Percentiles rank a stretch among this genome's conserved stretches.
These are phyloP conservation scores for Sordariomycetes sp. DNA, from an alignment of 2,329 filamentous ascomycete species.

Conservation along the genomic window DNA sequence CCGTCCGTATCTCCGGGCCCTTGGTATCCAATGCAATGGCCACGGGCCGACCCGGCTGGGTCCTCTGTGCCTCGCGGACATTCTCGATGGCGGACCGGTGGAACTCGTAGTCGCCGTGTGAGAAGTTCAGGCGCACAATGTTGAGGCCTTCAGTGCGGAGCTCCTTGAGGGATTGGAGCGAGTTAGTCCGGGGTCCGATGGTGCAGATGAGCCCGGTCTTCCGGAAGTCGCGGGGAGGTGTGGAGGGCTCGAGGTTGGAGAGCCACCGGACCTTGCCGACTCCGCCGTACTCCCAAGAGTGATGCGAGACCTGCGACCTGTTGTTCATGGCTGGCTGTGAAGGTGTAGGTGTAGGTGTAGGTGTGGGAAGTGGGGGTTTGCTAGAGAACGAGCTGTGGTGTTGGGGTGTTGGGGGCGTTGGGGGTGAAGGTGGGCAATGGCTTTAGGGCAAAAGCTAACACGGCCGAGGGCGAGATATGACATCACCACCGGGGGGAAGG, in stretches of 20 bases:
- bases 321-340: neutral
- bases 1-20: conserved; percentile 37
- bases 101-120: conserved; percentile 54
- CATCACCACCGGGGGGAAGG: neutral
- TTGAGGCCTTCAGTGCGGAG: conserved; percentile 87
- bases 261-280: conserved; percentile 45
- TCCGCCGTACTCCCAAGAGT: neutral
- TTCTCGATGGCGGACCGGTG: conserved; percentile 90
- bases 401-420: too few species aligned
- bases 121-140: conserved; percentile 99
- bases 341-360: too few species aligned
- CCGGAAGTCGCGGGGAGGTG: conserved; percentile 77
- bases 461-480: neutral
- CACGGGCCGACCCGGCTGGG: conserved; percentile 62
- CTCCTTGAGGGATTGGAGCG: conserved; percentile 88
- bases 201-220: conserved; percentile 98
- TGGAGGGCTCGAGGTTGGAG: conserved; percentile 73
- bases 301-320: neutral
- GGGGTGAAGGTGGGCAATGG: neutral
- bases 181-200: conserved; percentile 98
- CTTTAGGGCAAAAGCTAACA: neutral
- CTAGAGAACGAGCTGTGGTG: neutral
- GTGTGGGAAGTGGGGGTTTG: neutral
- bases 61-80: conserved; percentile 66
- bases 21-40: conserved; percentile 71